Base-by-base conservation (phyloP, 139 green algal species). In the Mychonastes homosphaera region DNA sequence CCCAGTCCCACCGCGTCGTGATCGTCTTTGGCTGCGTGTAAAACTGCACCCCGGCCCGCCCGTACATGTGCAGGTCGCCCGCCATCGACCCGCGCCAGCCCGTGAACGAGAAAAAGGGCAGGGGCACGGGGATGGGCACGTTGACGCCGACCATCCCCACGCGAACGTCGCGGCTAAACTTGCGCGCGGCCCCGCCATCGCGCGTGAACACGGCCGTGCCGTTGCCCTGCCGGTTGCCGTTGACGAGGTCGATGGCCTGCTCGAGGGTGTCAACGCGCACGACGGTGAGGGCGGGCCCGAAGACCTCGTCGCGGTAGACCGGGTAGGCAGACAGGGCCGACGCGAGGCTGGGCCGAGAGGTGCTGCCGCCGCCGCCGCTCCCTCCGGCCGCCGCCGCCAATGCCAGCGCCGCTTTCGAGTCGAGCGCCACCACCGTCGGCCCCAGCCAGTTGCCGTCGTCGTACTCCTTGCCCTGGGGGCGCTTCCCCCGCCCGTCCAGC, bases 31-130 rank as follows among this genome's bases (percentile, higher is more conserved):
- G 79, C 48, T 90, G 81, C 0, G 92, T 98, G 70, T 82, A 98
- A 56, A 98, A 98, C 39, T 94, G 70, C 50, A 94, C 83, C 19
- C 86, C 87, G 8, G 79, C 78, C 33, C 82, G 79, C 55, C 88
- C 88, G 44, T 97, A 96, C 75, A 92, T 91, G 72, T 90, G 84
- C 53, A 95, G 66, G 68, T 95, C 88, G 24, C 88, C 86, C 34
- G 67, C 56, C 32, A 57, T 23, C 15, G 15, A 18, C 26, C 78
- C 91, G 4, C 87, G 69, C 79, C 83, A 97, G 34, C 90, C 88
- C 12, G 85, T 97, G 80, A 98, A 98, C 60, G 75, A 90, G 76
- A 96, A 96, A 70, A 93, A 95, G 39, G 92, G 89, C 24, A 97
- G 76, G 1, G 91, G 91, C 46, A 97, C 90, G 2, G 91, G 91